A percentile compares a stretch with the other conserved stretches of the same genome.
These are phyloP conservation scores for Candida arabinofermentans DNA, from an alignment of 805 yeast species.

Conservation along the genomic window DNA sequence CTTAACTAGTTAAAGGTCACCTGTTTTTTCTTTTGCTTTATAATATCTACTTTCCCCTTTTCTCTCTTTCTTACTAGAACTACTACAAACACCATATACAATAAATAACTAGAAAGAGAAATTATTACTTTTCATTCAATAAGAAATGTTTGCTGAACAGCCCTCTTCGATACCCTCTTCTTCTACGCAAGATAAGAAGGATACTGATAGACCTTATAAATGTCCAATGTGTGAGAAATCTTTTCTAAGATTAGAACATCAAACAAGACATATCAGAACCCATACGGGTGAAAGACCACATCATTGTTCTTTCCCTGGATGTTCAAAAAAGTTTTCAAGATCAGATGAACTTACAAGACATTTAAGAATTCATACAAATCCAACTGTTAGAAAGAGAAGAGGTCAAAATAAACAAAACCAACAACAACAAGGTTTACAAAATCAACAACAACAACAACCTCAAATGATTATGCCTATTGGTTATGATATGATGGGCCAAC, in stretches of 20 bases:
- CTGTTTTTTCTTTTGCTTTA: too few species aligned
- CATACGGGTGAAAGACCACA: conserved; percentile 84
- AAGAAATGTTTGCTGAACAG: background rate
- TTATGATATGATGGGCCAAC: conserved; percentile 29
- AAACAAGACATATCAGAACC: conserved; percentile 73
- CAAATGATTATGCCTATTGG: conserved; percentile 27
- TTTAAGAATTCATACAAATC: conserved; percentile 66
- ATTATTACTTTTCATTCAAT: too few species aligned
- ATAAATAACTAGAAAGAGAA: too few species aligned
- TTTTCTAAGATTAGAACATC: conserved; percentile 73
- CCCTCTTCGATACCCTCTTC: background rate
- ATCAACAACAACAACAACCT: conserved; percentile 12
- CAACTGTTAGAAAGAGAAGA: conserved; percentile 56
- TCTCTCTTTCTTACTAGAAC: too few species aligned
- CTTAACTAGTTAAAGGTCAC: too few species aligned
- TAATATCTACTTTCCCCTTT: too few species aligned
- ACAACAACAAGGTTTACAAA: conserved; percentile 8
- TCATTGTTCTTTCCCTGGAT: conserved; percentile 67
- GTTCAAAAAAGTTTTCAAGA: conserved; percentile 63
- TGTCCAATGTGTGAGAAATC: conserved; percentile 75
- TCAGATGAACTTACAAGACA: conserved; percentile 76
- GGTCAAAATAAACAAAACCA: conserved; percentile 21
- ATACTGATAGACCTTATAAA: conserved; percentile 54
- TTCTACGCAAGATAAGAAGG: conserved; percentile 30
- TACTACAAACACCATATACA: background rate